phyloP scores from a whole-genome alignment of 2,329 filamentous ascomycete genomes.

The Cercospora sp. region DNA sequence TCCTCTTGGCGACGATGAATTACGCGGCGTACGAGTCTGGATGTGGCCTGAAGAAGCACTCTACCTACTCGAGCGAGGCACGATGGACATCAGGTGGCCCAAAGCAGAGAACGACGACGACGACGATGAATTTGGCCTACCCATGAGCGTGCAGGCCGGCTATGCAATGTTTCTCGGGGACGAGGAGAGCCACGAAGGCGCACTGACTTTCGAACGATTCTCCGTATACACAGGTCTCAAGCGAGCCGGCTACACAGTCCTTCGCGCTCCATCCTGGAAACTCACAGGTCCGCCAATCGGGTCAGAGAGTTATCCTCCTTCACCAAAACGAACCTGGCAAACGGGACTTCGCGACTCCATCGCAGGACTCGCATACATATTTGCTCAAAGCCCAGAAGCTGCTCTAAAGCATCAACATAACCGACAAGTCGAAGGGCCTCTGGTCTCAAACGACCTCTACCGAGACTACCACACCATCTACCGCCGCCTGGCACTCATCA shows the following conservation, averaged over 20 bases:
- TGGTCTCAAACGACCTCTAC: constrained; percentile 56
- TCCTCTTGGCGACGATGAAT: constrained; percentile 36
- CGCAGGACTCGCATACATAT: constrained; percentile 24
- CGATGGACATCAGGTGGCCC: constrained; percentile 84
- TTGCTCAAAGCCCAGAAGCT: constrained; percentile 6
- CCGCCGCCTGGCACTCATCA: constrained; percentile 71
- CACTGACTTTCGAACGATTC: constrained; percentile 72
- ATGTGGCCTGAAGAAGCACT: constrained; percentile 88
- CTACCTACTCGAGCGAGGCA: constrained; percentile 84
- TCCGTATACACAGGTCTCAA: constrained; percentile 86
- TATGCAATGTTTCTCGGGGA: constrained; percentile 81
- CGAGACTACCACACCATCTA: constrained; percentile 68
- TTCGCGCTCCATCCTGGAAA: constrained; percentile 62
- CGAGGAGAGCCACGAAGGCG: constrained; percentile 55
- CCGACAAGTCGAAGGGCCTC: constrained; percentile 43
- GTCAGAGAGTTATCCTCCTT: constrained; percentile 31
- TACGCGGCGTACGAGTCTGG: constrained; percentile 59
- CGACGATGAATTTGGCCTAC: constrained; percentile 66
- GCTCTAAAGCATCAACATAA: neutral
- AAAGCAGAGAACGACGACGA: constrained; percentile 28
- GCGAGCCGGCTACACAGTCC: constrained; percentile 77
- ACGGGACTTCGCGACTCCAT: constrained; percentile 38
- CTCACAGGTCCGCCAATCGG: constrained; percentile 26
- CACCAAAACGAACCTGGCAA: constrained; percentile 33
- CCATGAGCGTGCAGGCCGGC: constrained; percentile 86